phyloP scores from a whole-genome alignment of 2,329 filamentous ascomycete species.

The Incumbomyces lentus region DNA sequence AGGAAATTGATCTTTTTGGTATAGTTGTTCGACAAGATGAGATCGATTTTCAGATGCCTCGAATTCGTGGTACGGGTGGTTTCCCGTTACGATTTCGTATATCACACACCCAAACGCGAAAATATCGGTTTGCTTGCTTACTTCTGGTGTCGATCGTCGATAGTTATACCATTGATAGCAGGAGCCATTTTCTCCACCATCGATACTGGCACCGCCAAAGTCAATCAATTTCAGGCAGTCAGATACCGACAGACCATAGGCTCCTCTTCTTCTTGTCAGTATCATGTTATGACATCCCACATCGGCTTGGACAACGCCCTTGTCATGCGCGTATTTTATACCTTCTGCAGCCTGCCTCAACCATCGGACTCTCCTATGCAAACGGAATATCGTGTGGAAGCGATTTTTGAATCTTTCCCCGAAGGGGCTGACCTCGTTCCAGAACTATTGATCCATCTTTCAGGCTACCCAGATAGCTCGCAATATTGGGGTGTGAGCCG shows the following conservation, averaged over 20 bases:
- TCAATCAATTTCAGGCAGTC: conserved; percentile 5
- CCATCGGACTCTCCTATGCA: conserved; percentile 6
- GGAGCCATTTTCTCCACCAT: conserved; percentile 5
- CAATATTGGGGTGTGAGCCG: conserved; percentile 10
- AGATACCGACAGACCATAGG: background rate
- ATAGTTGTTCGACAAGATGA: conserved; percentile 7
- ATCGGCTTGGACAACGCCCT: conserved; percentile 10
- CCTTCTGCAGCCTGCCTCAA: conserved; percentile 9
- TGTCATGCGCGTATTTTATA: conserved; percentile 6
- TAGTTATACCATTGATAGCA: conserved; percentile 12
- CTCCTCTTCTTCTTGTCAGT: conserved; percentile 3
- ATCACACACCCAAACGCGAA: conserved; percentile 8
- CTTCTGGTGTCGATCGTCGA: conserved; percentile 9
- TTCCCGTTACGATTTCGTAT: conserved; percentile 3
- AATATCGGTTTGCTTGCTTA: conserved; percentile 8
- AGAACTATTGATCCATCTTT: conserved; percentile 10
- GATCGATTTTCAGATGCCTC: conserved; percentile 1
- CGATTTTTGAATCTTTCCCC: conserved; percentile 4
- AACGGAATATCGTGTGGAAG: conserved; percentile 4
- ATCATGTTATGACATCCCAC: conserved; percentile 12
- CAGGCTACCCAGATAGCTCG: conserved; percentile 9
- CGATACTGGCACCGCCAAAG: background rate
- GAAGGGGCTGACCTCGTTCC: conserved; percentile 7
- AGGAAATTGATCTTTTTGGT: conserved; percentile 8
- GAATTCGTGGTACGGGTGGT: conserved; percentile 9